phyloP scores from a whole-genome alignment of 495 filamentous ascomycete genomes.

The Wilcoxina mikolae region DNA sequence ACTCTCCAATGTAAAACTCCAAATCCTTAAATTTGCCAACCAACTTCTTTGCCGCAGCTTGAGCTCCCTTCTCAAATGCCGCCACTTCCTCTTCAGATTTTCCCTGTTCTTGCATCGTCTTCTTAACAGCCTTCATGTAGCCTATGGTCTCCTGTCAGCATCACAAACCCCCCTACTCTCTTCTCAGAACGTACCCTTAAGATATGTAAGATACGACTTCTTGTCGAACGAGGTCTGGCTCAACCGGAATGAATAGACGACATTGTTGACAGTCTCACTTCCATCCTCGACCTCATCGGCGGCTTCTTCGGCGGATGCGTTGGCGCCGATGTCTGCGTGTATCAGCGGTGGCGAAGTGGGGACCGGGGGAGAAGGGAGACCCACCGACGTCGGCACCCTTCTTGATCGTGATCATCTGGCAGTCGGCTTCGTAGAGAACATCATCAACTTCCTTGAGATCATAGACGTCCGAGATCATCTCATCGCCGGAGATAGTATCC shows the following conservation, averaged over 20 bases:
- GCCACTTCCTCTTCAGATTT: conserved; percentile 49
- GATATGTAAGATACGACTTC: conserved; percentile 59
- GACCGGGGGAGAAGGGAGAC: conserved; percentile 25
- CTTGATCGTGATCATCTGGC: conserved; percentile 58
- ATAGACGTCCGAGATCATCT: conserved; percentile 92
- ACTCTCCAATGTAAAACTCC: conserved; percentile 84
- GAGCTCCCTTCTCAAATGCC: conserved; percentile 60
- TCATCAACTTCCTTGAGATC: conserved; percentile 59
- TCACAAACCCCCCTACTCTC: neutral
- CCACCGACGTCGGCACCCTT: conserved; percentile 56
- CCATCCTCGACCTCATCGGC: conserved; percentile 55
- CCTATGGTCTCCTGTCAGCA: conserved; percentile 33
- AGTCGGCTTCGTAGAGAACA: conserved; percentile 74
- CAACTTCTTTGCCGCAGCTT: conserved; percentile 60
- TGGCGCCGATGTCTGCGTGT: conserved; percentile 70
- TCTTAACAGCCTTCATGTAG: conserved; percentile 82
- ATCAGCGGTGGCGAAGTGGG: neutral
- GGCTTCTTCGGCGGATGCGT: conserved; percentile 84
- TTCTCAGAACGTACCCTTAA: conserved; percentile 63
- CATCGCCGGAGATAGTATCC: conserved; percentile 82
- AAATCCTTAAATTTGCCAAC: conserved; percentile 78
- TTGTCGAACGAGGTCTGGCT: conserved; percentile 65
- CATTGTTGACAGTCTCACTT: conserved; percentile 72
- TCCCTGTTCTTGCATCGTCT: conserved; percentile 45
- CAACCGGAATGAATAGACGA: conserved; percentile 84